Conservation (phyloP, 2,329 filamentous ascomycete genomes). For the Neofusicoccum laricinum region DNA sequence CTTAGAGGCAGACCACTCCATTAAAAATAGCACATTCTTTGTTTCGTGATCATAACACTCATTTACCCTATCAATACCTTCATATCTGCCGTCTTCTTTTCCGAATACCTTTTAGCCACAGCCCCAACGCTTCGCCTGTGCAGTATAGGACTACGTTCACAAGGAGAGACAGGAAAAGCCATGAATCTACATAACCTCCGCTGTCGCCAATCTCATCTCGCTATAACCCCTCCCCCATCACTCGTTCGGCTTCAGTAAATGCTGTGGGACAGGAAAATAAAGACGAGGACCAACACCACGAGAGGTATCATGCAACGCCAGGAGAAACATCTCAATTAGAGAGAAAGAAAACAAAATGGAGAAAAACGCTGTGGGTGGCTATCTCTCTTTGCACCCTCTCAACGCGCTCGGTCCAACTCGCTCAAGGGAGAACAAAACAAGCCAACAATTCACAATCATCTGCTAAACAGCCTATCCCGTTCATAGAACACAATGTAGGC, state of each 20-base stretch:
- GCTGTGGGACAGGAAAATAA: too few relatives aligned
- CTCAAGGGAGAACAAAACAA: neutral
- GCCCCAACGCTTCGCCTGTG: neutral
- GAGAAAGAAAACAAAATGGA: neutral
- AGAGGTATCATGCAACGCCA: conserved; percentile 13
- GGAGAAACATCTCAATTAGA: neutral
- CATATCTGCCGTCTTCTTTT: neutral
- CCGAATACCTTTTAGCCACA: neutral
- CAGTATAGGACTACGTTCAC: neutral
- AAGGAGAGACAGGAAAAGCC: neutral
- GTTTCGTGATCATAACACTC: neutral
- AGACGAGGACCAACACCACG: conserved; percentile 1
- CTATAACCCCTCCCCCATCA: neutral
- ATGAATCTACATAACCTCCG: neutral
- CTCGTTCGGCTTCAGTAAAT: neutral
- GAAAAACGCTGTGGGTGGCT: neutral
- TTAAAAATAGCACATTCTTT: too few relatives aligned
- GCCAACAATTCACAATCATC: neutral
- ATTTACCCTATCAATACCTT: neutral
- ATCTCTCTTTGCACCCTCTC: neutral
- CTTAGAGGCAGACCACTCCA: too few relatives aligned
- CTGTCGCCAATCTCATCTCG: neutral
- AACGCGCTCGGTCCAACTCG: too few relatives aligned
- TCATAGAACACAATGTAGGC: conserved; percentile 67
- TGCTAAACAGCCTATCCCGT: conserved; percentile 18